Evolutionary conservation across 805 yeast genomes (phyloP), one percentile per base, ranked within the genome.

Genomic region (Candida cerambycidarum): DNA sequence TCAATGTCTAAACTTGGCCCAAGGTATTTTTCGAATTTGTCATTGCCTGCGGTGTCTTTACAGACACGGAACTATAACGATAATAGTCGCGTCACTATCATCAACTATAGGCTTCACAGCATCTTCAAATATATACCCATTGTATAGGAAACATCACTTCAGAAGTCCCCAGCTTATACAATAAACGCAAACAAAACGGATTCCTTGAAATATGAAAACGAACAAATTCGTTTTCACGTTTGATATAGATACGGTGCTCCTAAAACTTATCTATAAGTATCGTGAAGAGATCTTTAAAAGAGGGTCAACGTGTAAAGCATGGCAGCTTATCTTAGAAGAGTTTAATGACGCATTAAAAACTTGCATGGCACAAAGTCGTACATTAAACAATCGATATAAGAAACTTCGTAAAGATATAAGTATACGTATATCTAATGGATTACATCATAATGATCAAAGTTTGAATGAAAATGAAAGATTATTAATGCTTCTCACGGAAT

Each of bases 361-460:
- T 18, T 43, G 43, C 16, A 55, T 59, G 10, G 47, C 58, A 5
- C 63, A 59, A 43, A 48, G 58, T 5, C 24, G 63, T 23, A 61
- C 63, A 10, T 47, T 61, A 28, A 58, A 50, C 28, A 60, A 59
- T 25, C 48, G 63, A 31, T 61, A 55, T 44, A 54, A 55, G 37
- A 32, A 34, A 1, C 39, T 61, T 9, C 40, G 53, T 14, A 52
- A 50, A 36, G 58, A 61, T 41, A 41, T 59, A 23, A 54, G 56
- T 34, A 38, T 46, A 46, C 32, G 52, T 40, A 42, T 45, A 42
- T 18, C 29, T 24, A 35, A 47, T 31, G 33, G 28, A 18, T 18
- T 32, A n/a, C 40, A 38, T 40, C n/a, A 14, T 21, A 28, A 45
- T 42, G n/a, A 24, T 39, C 12, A 24, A 13, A 37, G 18, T 2